These are phyloP conservation scores for Usnea hakonensis DNA, from an alignment of 495 filamentous ascomycete genomes.

Conservation along the genomic window DNA sequence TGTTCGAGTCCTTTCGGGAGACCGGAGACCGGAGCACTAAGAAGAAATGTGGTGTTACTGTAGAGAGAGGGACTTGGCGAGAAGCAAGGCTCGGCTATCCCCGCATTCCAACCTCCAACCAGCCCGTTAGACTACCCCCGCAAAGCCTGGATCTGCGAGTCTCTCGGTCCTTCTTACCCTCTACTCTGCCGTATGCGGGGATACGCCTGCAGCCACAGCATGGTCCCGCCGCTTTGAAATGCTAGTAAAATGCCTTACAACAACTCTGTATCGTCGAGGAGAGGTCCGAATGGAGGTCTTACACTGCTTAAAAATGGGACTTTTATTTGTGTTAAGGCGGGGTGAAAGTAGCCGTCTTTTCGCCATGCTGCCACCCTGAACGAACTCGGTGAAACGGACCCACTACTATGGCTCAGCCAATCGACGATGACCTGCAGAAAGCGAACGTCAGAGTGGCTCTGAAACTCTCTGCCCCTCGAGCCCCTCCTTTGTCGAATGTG, in stretches of 20 bases:
- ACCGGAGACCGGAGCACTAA: slow-evolving; percentile 1
- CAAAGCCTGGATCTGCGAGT: not conserved
- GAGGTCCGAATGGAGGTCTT: no score
- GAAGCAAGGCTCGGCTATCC: not conserved
- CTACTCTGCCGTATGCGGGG: not conserved
- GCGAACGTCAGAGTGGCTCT: not conserved
- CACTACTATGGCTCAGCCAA: slow-evolving; percentile 1
- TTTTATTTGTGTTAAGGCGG: not conserved
- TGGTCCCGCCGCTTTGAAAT: no score
- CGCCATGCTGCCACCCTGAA: not conserved
- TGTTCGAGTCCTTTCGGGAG: slow-evolving; percentile 1
- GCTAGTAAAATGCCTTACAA: no score
- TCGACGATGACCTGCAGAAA: not conserved
- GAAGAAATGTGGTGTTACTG: not conserved
- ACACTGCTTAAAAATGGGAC: no score
- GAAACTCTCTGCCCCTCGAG: not conserved
- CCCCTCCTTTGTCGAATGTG: no score
- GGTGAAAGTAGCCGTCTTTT: not conserved
- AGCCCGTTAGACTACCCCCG: not conserved
- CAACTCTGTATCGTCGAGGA: no score
- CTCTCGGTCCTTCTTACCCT: no score
- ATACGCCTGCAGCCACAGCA: no score
- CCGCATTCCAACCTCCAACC: not conserved
- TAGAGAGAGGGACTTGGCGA: not conserved
- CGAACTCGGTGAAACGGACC: slow-evolving; percentile 2